Evolutionary conservation across 2,329 filamentous ascomycete genomes (phyloP).

Genomic region (Paramyrothecium roridum): DNA sequence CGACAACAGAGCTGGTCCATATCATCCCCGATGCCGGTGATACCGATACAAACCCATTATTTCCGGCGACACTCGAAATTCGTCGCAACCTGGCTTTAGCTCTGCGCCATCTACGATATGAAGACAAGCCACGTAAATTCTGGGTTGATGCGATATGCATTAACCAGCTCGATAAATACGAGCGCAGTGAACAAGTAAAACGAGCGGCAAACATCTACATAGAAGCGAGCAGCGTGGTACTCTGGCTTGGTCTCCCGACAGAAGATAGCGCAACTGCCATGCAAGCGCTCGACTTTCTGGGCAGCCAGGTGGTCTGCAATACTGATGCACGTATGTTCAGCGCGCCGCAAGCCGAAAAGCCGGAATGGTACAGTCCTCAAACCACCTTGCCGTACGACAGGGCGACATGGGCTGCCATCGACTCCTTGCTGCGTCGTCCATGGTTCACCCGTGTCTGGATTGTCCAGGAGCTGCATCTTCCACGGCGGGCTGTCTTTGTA

Average conservation of each 20-base stretch:
- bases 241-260: background rate
- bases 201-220: background rate
- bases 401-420: background rate
- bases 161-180: background rate
- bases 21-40: background rate
- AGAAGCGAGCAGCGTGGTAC: background rate
- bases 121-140: background rate
- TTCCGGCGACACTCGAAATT: background rate
- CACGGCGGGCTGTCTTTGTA: background rate
- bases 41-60: background rate
- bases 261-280: background rate
- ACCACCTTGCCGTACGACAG: background rate
- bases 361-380: background rate
- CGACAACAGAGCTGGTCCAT: background rate
- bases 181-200: background rate
- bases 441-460: slow-evolving; percentile 1
- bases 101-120: background rate
- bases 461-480: background rate
- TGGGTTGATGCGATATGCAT: background rate
- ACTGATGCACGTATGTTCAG: background rate
- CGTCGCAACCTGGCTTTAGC: background rate
- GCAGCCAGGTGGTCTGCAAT: background rate
- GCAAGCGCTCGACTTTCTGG: background rate
- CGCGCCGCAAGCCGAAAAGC: background rate
- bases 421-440: background rate